Base-by-base conservation (phyloP, 2,329 filamentous ascomycete species). In the Verticillium dahliae region DNA sequence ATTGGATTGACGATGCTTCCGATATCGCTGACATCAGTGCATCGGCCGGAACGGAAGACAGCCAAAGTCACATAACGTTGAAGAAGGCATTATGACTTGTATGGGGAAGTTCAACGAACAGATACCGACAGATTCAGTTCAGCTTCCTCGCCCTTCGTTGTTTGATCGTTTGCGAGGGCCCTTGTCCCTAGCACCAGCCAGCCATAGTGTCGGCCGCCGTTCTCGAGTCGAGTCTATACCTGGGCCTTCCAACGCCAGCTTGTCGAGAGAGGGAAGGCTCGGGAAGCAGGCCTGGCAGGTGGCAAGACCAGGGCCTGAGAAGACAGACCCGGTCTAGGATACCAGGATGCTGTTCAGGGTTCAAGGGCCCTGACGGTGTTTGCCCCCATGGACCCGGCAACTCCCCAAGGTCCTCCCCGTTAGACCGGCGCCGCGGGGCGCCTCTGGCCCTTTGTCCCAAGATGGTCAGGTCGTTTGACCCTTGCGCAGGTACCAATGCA, bases 401-500 rank as follows among this genome's bases (percentile, higher is more conserved):
- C n/a, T 10, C 35, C 18, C 45, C 45, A 52, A 22, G 18, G 45
- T 52, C 22, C 45, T 52, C 45, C 45, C 45, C 45, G 45, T 54
- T 54, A 54, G 57, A 61, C 18, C 39, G 41, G 50, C 37, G 55
- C 55, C 18, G 9, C 27, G 35, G 55, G 50, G 50, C 57, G 57
- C 45, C 57, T 56, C 57, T 58, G 60, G 56, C 57, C 38, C 58
- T 62, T 58, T 57, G 50, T 22, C 58, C 55, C 35, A 56, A 57
- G 45, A 58, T 34, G 33, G 37, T 41, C 60, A 58, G 57, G 58
- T 15, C 10, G 37, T 50, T 65, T 60, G 63, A 62, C 63, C 62
- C 60, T 64, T 62, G 60, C 63, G 60, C 62, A 60, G 60, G 37
- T 57, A 57, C 59, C 45, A 50, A 62, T 61, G 60, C 63, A 37